Base-by-base conservation (phyloP, 164 flowering plant species). In the Akebia trifoliata region DNA sequence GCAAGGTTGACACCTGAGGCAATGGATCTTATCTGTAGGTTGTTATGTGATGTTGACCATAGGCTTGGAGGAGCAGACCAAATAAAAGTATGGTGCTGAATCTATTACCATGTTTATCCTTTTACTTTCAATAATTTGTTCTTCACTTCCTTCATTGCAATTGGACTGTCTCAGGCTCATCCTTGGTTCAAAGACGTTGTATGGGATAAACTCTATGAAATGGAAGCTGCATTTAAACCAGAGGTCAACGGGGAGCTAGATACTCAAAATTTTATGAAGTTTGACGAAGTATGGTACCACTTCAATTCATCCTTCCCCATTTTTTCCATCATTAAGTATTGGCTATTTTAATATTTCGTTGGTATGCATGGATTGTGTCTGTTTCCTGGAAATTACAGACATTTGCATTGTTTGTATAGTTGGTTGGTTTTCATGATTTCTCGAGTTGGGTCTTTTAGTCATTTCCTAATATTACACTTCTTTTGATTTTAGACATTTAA, bases 201-300 rank as follows among this genome's bases (percentile, higher is more conserved):
- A 4, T 94, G 99, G 99, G 96, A 86, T 72, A 83, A 57, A 50
- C 83, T 94, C 32, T 94, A 94, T 69, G 91, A 84, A 56, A 77
- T 69, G 79, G 96, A 87, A 25, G 97, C 97, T 55, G 99, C 99
- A 28, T 94, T 80, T 61, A 90, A 82, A 66, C 99, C 99, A 17
- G 82, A 81, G 67, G 83, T 94, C 64, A 76, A 81, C 58, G 99
- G 86, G 42, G 99, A 86, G 61, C 87, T 94, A 21, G 99, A 94
- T 60, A 94, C 99, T 50, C 97, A 86, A 61, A 94, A 94, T 56
- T 94, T 94, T 67, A 72, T 84, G 81, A 84, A 86, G 73, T 90
- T 82, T 66, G 97, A 90, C 73, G 99, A 90, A 81, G 99, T 84
- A 68, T 54, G 60, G 17, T 32, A 18, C 50, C 31, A 44, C 22